Evolutionary conservation across 257 asterid genomes (phyloP).

Genomic region (Parsonsia alboflavescens): DNA sequence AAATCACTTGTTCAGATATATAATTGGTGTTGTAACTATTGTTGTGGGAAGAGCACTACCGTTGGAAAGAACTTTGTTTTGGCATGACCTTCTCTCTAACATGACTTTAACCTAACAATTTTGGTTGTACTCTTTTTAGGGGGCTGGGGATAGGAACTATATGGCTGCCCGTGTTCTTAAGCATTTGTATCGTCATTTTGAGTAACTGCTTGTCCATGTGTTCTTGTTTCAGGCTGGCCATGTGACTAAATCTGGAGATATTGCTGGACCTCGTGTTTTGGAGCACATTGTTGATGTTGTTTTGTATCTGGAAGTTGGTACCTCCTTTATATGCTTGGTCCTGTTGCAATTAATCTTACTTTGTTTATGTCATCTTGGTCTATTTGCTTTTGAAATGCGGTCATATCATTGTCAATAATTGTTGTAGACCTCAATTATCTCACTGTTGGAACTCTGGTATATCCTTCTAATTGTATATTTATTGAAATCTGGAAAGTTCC

Average conservation of each 20-base stretch:
- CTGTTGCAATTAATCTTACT: constrained; percentile 4
- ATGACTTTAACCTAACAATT: neutral
- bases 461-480: neutral
- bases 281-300: constrained; percentile 98
- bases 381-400: neutral
- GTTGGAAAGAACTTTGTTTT: neutral
- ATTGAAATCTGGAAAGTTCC: neutral
- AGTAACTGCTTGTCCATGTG: neutral
- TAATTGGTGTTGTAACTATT: neutral
- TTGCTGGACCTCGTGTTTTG: constrained; percentile 94
- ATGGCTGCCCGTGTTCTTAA: neutral
- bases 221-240: constrained; percentile 69
- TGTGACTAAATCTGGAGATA: constrained; percentile 89
- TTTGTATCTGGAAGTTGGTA: constrained; percentile 87
- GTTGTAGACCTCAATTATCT: neutral
- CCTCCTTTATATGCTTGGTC: constrained; percentile 21
- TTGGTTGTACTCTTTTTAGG: neutral
- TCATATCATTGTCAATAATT: neutral
- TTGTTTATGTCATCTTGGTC: neutral
- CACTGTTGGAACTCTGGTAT: neutral
- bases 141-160: neutral
- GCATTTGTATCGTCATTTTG: neutral
- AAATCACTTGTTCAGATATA: neutral
- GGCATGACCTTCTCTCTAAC: neutral
- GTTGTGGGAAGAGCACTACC: neutral